A percentile compares a stretch with the other conserved stretches of the same genome.
phyloP scores from a whole-genome alignment of 305 asterid genomes.

The Fraxinus xanthoxyloides region DNA sequence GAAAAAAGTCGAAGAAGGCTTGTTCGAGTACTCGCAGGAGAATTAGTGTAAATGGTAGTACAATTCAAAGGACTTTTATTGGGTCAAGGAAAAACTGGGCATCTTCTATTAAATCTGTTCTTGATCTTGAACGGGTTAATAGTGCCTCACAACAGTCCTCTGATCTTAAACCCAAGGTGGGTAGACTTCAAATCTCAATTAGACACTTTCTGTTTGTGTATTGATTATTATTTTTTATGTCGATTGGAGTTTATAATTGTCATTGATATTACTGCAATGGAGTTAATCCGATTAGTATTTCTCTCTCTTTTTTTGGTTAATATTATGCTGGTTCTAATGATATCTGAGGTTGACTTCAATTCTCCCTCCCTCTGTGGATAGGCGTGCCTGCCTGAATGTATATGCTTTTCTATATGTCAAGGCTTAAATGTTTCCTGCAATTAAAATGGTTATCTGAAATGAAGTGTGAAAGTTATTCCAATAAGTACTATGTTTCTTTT shows the following conservation, averaged over 20 bases:
- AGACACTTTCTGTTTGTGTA: neutral
- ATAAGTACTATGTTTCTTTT: neutral
- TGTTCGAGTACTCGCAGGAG: slow-evolving; percentile 31
- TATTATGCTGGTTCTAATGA: neutral
- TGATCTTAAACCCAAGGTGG: slow-evolving; percentile 50
- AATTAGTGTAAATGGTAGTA: slow-evolving; percentile 23
- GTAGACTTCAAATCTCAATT: slow-evolving; percentile 2
- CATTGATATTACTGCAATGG: neutral
- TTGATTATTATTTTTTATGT: neutral
- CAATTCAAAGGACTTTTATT: slow-evolving; percentile 34
- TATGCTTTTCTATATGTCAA: neutral
- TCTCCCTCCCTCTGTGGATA: neutral
- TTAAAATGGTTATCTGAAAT: slow-evolving; percentile 6
- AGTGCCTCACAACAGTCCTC: slow-evolving; percentile 26
- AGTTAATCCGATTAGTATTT: neutral
- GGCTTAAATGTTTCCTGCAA: slow-evolving; percentile 4
- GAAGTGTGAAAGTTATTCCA: neutral
- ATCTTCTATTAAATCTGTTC: slow-evolving; percentile 47
- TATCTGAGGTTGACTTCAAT: neutral
- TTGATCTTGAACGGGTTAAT: slow-evolving; percentile 44
- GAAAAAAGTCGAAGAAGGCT: slow-evolving; percentile 33
- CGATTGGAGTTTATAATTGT: neutral
- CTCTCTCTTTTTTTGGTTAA: neutral
- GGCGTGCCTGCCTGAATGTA: neutral
- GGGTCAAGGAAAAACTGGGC: slow-evolving; percentile 35